These are phyloP conservation scores for Annulohypoxylon bovei DNA, from an alignment of 495 filamentous ascomycete species.

Conservation along the genomic window DNA sequence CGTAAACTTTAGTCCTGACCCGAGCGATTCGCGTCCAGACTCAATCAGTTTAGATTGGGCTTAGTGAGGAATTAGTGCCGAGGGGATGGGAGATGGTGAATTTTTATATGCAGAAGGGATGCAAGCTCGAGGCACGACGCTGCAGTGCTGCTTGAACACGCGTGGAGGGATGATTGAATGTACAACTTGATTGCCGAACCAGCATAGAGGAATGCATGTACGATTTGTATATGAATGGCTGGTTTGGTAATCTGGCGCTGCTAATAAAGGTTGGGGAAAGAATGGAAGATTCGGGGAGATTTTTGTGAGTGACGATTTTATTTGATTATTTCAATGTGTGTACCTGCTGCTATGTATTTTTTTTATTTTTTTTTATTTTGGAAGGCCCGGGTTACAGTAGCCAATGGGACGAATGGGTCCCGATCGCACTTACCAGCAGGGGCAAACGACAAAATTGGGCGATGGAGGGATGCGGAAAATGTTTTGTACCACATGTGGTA, in stretches of 20 bases:
- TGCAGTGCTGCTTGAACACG: slow-evolving; percentile 42
- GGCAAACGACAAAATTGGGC: slow-evolving; percentile 31
- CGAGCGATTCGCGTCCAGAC: slow-evolving; percentile 42
- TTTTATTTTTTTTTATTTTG: slow-evolving; percentile 9
- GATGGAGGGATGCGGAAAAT: slow-evolving; percentile 24
- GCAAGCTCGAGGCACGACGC: slow-evolving; percentile 42
- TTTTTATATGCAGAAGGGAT: slow-evolving; percentile 45
- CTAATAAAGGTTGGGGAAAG: slow-evolving; percentile 37
- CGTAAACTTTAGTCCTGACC: slow-evolving; percentile 39
- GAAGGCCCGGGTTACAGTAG: slow-evolving; percentile 25
- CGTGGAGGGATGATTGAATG: slow-evolving; percentile 42
- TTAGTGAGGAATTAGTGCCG: slow-evolving; percentile 44
- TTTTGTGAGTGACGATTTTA: slow-evolving; percentile 27
- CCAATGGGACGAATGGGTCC: slow-evolving; percentile 35
- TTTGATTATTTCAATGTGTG: slow-evolving; percentile 27
- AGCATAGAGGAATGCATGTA: slow-evolving; percentile 43
- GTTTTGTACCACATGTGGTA: slow-evolving; percentile 30
- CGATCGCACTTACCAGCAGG: slow-evolving; percentile 29
- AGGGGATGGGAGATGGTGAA: slow-evolving; percentile 44
- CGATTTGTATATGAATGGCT: slow-evolving; percentile 36
- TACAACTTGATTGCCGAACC: slow-evolving; percentile 44
- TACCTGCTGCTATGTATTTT: slow-evolving; percentile 16
- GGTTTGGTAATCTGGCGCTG: slow-evolving; percentile 36
- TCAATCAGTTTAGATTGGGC: slow-evolving; percentile 45
- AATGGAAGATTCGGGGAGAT: slow-evolving; percentile 42